Evolutionary conservation across 208 protist species (phyloP), one percentile per base, ranked within the genome.

Genomic region (Trichomonas vaginalis): DNA sequence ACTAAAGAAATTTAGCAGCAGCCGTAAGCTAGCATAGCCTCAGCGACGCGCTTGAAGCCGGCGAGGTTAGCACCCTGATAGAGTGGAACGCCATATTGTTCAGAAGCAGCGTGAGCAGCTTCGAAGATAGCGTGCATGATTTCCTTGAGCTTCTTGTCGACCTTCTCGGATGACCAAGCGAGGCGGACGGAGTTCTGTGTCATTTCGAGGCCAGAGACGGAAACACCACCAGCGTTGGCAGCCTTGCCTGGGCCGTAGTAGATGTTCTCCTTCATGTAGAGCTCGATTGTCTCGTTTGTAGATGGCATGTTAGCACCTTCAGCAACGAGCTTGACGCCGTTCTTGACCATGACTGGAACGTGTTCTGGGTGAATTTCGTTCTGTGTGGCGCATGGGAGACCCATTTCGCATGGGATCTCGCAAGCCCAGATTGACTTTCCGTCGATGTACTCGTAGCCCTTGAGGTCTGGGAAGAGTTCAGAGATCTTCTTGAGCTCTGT

Each of bases 181-280:
- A 98, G 86, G n/a, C 97, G 96, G 0, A 97, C 96, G 46, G 97
- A 97, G 96, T 99, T 99, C 96, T 99, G 98, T 95, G 98, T 97
- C 98, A 99, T 99, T 96, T 99, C 98, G 15, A 99, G 96, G 37
- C 98, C 98, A 39, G 98, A 98, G 80, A 98, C 97, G 56, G 98
- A 97, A 47, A 99, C 98, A 95, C 98, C 98, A 95, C 98, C 98
- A 32, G 98, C 98, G 96, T 99, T 99, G 95, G 97, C 96, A 46
- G 98, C 98, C 97, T 99, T 99, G 92, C 97, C 98, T 40, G 98
- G 98, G 15, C 97, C 98, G 95, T 98, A 99, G 80, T 97, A 62
- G 39, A 98, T 96, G 79, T 97, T 97, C 96, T 97, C 98, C n/a
- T n/a, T n/a, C n/a, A n/a, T n/a, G n/a, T n/a, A n/a, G n/a, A n/a